Conservation (phyloP, 768 basidiomycete genomes). For the Boletus rex-veris region DNA sequence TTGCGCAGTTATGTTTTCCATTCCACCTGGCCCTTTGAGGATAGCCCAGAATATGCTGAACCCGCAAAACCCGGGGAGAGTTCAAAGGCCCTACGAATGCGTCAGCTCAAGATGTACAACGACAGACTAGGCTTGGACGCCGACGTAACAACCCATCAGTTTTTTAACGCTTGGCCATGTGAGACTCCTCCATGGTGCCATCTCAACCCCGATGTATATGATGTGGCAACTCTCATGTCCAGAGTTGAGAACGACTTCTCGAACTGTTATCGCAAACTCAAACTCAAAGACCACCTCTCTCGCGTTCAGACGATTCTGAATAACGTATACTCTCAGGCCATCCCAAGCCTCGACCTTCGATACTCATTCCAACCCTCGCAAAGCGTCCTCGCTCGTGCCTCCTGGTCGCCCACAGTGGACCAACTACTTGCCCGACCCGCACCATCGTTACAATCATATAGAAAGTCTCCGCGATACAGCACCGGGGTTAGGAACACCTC, state of each 20-base stretch:
- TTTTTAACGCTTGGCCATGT: conserved; percentile 19
- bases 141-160: neutral
- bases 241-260: conserved; percentile 1
- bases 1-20: neutral
- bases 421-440: conserved; percentile 5
- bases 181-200: conserved; percentile 8
- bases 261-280: conserved; percentile 15
- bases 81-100: neutral
- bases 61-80: neutral
- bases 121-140: conserved; percentile 6
- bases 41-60: conserved; percentile 12
- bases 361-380: conserved; percentile 7
- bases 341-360: neutral
- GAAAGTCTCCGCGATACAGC: neutral
- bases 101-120: conserved; percentile 7
- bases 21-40: neutral
- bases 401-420: neutral
- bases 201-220: conserved; percentile 1
- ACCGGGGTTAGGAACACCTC: neutral
- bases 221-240: conserved; percentile 1
- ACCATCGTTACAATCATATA: neutral
- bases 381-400: neutral
- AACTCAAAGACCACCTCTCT: conserved; percentile 11
- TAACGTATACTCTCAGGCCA: neutral
- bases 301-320: conserved; percentile 12